A percentile compares a stretch with the other conserved stretches of the same genome.
Evolutionary conservation across 2,329 filamentous ascomycete species (phyloP).

Genomic region (Zarea fungicola): DNA sequence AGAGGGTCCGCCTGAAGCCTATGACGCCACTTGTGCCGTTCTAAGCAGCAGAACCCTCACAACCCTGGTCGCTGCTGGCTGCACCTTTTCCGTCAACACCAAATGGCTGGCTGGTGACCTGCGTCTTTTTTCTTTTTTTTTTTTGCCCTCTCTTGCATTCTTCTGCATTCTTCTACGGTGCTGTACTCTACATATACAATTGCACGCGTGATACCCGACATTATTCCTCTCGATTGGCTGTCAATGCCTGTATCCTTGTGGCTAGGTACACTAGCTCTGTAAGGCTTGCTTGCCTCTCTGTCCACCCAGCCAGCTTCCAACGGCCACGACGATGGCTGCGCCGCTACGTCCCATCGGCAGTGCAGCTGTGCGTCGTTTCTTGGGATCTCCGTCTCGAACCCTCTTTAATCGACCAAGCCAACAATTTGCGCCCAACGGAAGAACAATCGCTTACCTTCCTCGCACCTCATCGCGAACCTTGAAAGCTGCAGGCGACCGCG

Average conservation of each 20-base stretch:
- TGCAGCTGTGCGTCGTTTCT: background rate
- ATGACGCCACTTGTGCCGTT: slow-evolving; percentile 12
- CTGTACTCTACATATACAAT: background rate
- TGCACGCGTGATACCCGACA: background rate
- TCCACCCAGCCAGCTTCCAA: background rate
- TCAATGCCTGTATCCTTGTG: background rate
- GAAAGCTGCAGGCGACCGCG: background rate
- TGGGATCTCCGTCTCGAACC: slow-evolving; percentile 33
- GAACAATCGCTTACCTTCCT: slow-evolving; percentile 1
- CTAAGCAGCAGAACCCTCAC: slow-evolving; percentile 7
- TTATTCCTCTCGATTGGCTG: background rate
- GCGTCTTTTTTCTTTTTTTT: background rate
- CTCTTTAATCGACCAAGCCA: slow-evolving; percentile 48
- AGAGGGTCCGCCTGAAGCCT: background rate
- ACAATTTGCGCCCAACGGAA: slow-evolving; percentile 34
- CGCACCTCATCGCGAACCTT: background rate
- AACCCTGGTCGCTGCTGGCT: background rate
- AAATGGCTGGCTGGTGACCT: background rate
- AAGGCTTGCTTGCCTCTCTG: background rate
- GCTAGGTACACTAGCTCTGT: background rate
- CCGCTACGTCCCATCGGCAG: slow-evolving; percentile 6
- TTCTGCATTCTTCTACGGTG: background rate
- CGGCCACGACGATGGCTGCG: slow-evolving; percentile 1
- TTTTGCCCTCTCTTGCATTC: background rate
- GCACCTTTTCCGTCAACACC: background rate